These are phyloP conservation scores for Mucor indicus DNA, from an alignment of 371 early-diverging fungal species.

Conservation along the genomic window DNA sequence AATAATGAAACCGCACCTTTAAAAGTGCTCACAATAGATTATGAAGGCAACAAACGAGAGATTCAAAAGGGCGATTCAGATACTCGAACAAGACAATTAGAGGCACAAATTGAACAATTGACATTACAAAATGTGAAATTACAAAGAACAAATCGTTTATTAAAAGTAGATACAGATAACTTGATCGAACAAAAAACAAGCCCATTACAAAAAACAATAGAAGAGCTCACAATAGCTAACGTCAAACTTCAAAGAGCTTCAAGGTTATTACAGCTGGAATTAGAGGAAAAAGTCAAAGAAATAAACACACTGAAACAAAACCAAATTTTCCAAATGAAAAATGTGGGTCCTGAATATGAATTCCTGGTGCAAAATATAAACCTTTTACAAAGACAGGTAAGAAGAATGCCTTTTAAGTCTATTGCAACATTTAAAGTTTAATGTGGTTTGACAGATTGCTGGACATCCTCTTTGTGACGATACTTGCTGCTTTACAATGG, in stretches of 20 bases:
- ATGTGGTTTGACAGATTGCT: conserved; percentile 23
- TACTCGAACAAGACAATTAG: conserved; percentile 40
- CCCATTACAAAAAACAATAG: conserved; percentile 37
- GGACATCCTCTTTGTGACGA: conserved; percentile 46
- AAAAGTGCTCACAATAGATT: neutral
- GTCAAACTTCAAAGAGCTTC: conserved; percentile 44
- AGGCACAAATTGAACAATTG: conserved; percentile 42
- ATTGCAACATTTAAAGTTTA: neutral
- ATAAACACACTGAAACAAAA: conserved; percentile 25
- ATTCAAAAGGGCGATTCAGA: conserved; percentile 43
- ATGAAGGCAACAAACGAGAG: conserved; percentile 15
- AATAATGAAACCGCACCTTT: conserved; percentile 14
- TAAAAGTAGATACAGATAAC: conserved; percentile 51
- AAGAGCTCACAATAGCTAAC: conserved; percentile 37
- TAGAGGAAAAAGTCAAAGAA: conserved; percentile 32
- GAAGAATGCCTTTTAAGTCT: too few species aligned
- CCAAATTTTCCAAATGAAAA: conserved; percentile 43
- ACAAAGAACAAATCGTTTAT: conserved; percentile 44
- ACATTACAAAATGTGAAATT: conserved; percentile 49
- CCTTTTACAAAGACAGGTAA: conserved; percentile 48
- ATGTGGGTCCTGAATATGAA: conserved; percentile 52
- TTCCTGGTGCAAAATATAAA: conserved; percentile 56
- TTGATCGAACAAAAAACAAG: conserved; percentile 49
- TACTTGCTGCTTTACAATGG: conserved; percentile 46
- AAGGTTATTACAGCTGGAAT: conserved; percentile 37